Conservation (phyloP, 2,329 filamentous ascomycete genomes). For the Ceratocystis lukuohia region DNA sequence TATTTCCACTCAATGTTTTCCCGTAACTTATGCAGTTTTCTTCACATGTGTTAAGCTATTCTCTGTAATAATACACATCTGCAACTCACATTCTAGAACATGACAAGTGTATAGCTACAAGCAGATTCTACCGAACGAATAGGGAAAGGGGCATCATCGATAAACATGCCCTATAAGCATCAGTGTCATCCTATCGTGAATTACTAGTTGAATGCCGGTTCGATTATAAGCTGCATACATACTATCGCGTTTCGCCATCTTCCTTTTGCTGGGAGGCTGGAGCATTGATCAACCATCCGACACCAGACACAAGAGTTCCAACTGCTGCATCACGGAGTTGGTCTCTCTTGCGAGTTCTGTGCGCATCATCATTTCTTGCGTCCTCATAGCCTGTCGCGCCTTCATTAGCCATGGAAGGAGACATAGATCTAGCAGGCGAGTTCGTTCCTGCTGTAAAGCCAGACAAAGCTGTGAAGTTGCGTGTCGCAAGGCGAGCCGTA, state of each 20-base stretch:
- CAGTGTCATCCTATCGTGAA: not conserved
- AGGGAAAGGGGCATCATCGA: no score
- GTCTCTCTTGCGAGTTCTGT: conserved; percentile 49
- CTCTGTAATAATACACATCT: not conserved
- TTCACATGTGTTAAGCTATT: not conserved
- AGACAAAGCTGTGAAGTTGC: conserved; percentile 43
- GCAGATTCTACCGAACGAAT: no score
- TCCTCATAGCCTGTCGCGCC: conserved; percentile 14
- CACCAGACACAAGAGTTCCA: conserved; percentile 51
- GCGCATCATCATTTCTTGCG: conserved; percentile 22
- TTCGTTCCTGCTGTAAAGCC: conserved; percentile 27
- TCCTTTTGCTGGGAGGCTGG: conserved; percentile 13
- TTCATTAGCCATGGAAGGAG: conserved; percentile 23
- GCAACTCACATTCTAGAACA: not conserved
- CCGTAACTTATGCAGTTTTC: not conserved
- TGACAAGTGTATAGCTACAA: no score
- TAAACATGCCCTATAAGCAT: no score
- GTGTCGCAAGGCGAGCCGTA: conserved; percentile 44
- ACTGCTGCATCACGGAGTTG: conserved; percentile 53
- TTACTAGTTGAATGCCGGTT: not conserved
- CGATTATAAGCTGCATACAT: not conserved
- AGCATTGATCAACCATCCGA: conserved; percentile 47
- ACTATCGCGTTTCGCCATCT: not conserved
- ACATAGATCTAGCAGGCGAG: conserved; percentile 24
- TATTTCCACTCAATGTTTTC: not conserved